phyloP scores from a whole-genome alignment of 305 asterid species.

The Plantago lanceolata region DNA sequence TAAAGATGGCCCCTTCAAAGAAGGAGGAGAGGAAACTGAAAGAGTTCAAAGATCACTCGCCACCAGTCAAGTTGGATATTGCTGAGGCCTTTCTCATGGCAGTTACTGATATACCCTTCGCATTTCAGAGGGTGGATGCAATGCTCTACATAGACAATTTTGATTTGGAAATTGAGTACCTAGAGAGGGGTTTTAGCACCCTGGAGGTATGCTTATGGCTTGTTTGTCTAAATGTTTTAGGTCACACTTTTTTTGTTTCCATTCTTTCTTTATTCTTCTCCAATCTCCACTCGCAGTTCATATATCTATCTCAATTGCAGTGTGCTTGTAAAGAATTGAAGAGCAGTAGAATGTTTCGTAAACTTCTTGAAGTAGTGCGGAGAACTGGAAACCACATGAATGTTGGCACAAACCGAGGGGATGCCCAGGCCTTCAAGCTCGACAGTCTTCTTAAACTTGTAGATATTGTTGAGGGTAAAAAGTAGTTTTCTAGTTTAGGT shows the following conservation, averaged over 20 bases:
- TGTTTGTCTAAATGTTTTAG: not conserved
- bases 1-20: slow-evolving; percentile 79
- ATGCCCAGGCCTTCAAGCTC: slow-evolving; percentile 80
- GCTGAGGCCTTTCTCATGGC: slow-evolving; percentile 82
- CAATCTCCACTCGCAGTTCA: too few relatives aligned
- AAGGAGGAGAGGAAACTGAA: slow-evolving; percentile 63
- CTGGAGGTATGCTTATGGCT: slow-evolving; percentile 48
- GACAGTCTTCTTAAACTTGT: slow-evolving; percentile 78
- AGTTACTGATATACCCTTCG: slow-evolving; percentile 63
- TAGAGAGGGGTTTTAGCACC: slow-evolving; percentile 63
- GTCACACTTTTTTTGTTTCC: not conserved
- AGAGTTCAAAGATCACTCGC: slow-evolving; percentile 53
- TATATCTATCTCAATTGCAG: slow-evolving; percentile 32
- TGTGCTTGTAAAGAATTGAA: slow-evolving; percentile 73
- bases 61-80: slow-evolving; percentile 55
- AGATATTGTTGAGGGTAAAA: too few relatives aligned
- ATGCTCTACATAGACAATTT: slow-evolving; percentile 65
- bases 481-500: too few relatives aligned
- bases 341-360: slow-evolving; percentile 74
- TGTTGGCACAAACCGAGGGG: slow-evolving; percentile 77
- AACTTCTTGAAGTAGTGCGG: slow-evolving; percentile 82
- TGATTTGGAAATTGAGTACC: slow-evolving; percentile 62
- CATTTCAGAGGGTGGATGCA: slow-evolving; percentile 75
- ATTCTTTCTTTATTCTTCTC: not conserved
- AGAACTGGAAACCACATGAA: slow-evolving; percentile 83